These are phyloP conservation scores for Bifiguratus adelaidae DNA, from an alignment of 192 early-diverging fungal species.

Conservation along the genomic window DNA sequence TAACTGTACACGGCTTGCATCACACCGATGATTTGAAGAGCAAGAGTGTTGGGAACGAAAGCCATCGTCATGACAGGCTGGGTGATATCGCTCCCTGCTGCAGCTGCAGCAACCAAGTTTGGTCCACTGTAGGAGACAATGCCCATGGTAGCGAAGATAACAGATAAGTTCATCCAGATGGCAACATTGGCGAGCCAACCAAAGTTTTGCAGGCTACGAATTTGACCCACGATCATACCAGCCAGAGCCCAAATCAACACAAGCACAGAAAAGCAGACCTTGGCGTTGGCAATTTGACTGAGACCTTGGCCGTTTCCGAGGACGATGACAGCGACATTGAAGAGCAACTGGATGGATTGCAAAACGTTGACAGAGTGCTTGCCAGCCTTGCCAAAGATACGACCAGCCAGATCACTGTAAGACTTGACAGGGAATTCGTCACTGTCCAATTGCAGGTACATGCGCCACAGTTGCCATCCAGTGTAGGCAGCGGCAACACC, in stretches of 20 bases:
- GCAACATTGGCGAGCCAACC: slow-evolving; percentile 6
- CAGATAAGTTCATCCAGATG: slow-evolving; percentile 9
- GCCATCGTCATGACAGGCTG: slow-evolving; percentile 1
- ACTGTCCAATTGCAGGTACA: slow-evolving; percentile 6
- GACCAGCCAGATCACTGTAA: slow-evolving; percentile 5
- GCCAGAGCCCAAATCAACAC: slow-evolving; percentile 11
- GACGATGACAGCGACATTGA: slow-evolving; percentile 9
- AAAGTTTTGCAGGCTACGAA: slow-evolving; percentile 11
- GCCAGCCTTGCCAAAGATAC: slow-evolving; percentile 6
- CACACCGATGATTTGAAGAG: slow-evolving; percentile 3
- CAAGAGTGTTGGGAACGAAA: not conserved
- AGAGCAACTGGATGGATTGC: slow-evolving; percentile 7
- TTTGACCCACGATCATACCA: slow-evolving; percentile 13
- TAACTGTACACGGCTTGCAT: slow-evolving; percentile 13
- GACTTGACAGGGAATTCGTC: slow-evolving; percentile 3
- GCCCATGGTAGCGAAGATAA: slow-evolving; percentile 9
- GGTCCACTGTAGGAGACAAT: slow-evolving; percentile 3
- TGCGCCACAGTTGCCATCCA: slow-evolving; percentile 3
- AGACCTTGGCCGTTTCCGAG: slow-evolving; percentile 10
- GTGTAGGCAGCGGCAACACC: slow-evolving; percentile 4
- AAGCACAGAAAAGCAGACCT: slow-evolving; percentile 8
- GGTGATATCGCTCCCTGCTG: not conserved
- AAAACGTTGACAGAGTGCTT: slow-evolving; percentile 4
- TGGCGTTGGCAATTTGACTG: slow-evolving; percentile 4
- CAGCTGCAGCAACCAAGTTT: slow-evolving; percentile 4